These are phyloP conservation scores for Vachellia pachyceras DNA, from an alignment of 306 rosid species.

Conservation along the genomic window DNA sequence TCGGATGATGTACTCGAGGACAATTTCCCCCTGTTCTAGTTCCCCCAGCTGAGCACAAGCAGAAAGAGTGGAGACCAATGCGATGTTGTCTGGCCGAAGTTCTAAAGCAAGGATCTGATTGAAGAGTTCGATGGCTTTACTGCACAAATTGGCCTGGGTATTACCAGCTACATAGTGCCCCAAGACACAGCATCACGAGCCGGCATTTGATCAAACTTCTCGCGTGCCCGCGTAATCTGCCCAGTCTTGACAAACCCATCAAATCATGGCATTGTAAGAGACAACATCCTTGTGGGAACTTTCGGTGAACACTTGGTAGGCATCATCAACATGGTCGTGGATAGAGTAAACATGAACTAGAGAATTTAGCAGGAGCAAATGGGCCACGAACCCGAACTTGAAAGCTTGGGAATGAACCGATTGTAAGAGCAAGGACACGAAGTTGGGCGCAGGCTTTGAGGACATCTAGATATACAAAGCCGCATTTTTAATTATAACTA, in stretches of 20 bases:
- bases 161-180: conserved; percentile 78
- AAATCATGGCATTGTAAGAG: conserved; percentile 64
- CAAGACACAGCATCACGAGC: conserved; percentile 61
- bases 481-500: too few species aligned
- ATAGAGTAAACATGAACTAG: conserved; percentile 56
- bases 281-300: conserved; percentile 47
- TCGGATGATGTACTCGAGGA: conserved; percentile 53
- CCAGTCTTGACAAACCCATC: conserved; percentile 57
- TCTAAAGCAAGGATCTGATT: conserved; percentile 51
- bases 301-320: conserved; percentile 52
- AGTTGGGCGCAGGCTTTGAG: conserved; percentile 65
- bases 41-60: conserved; percentile 77
- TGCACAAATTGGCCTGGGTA: conserved; percentile 45
- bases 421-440: conserved; percentile 37
- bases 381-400: conserved; percentile 52
- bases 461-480: background rate
- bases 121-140: conserved; percentile 56
- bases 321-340: conserved; percentile 38
- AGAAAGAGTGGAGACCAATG: conserved; percentile 73
- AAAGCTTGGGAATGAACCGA: conserved; percentile 64
- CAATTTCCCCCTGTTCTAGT: conserved; percentile 58
- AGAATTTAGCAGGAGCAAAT: conserved; percentile 57
- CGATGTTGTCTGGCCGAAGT: conserved; percentile 59
- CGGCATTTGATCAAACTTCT: conserved; percentile 67
- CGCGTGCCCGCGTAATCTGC: conserved; percentile 47